Evolutionary conservation across 768 basidiomycete genomes (phyloP).

Genomic region (Rickenella mellea): DNA sequence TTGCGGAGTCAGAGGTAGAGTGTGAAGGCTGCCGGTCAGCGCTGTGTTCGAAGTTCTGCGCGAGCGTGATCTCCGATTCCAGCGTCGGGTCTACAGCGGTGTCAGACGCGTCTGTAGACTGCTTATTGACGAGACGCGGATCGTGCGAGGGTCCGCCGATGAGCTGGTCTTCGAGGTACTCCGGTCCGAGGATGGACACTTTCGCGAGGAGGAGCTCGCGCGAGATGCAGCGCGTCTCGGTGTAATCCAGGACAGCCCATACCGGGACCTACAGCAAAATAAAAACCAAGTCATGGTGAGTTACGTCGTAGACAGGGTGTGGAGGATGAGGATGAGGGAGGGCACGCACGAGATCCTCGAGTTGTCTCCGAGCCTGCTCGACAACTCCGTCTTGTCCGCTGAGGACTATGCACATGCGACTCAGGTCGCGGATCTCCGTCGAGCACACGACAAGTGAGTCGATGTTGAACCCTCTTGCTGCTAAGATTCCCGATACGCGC

Average conservation of each 20-base stretch:
- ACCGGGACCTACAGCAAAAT: constrained; percentile 71
- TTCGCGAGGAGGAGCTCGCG: constrained; percentile 94
- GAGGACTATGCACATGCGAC: constrained; percentile 96
- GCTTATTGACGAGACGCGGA: constrained; percentile 35
- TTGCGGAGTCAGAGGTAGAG: constrained; percentile 21
- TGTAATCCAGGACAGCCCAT: constrained; percentile 98
- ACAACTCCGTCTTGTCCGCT: constrained; percentile 96
- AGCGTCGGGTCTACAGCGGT: constrained; percentile 30
- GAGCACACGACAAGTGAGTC: constrained; percentile 97
- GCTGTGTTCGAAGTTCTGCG: constrained; percentile 67
- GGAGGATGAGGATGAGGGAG: background rate
- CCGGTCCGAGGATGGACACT: constrained; percentile 93
- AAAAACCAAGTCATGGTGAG: background rate
- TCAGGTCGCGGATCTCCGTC: constrained; percentile 93
- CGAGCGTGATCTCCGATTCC: constrained; percentile 63
- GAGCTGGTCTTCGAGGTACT: constrained; percentile 91
- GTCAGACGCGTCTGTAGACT: constrained; percentile 11
- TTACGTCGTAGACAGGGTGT: background rate
- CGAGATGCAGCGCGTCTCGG: constrained; percentile 81
- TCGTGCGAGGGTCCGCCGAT: constrained; percentile 78
- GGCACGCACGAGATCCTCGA: constrained; percentile 82
- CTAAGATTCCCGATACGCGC: constrained; percentile 93
- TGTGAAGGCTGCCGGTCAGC: constrained; percentile 21
- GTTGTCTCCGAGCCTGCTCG: constrained; percentile 90
- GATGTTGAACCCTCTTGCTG: constrained; percentile 96